phyloP scores from a whole-genome alignment of 345 rosid species.

The Ricinus communis region DNA sequence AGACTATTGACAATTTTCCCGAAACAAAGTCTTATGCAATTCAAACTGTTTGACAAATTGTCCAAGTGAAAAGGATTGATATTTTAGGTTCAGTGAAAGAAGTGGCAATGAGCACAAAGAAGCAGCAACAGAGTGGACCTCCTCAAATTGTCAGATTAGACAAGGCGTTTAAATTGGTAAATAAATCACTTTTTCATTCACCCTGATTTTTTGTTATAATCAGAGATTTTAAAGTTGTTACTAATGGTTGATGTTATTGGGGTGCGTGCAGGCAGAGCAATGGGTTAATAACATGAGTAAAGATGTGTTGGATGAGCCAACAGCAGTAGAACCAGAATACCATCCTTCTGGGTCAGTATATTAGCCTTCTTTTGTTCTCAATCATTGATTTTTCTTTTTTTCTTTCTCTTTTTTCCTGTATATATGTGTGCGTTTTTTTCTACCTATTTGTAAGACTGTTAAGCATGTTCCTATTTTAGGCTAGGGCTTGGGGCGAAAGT shows the following conservation, averaged over 20 bases:
- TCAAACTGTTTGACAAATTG: background rate
- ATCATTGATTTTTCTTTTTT: background rate
- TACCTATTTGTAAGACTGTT: background rate
- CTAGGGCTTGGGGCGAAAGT: constrained; percentile 71
- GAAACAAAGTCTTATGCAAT: background rate
- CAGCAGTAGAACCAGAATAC: constrained; percentile 35
- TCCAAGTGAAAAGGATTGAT: background rate
- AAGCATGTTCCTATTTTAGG: constrained; percentile 23
- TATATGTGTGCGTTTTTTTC: background rate
- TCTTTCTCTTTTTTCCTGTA: too few relatives aligned
- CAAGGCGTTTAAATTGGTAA: constrained; percentile 56
- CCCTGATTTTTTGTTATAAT: too few relatives aligned
- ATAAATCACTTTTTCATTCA: background rate
- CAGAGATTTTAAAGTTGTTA: too few relatives aligned
- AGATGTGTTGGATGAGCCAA: constrained; percentile 42
- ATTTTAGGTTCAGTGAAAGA: background rate
- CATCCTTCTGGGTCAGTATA: constrained; percentile 47
- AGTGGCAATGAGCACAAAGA: constrained; percentile 22
- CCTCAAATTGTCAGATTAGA: constrained; percentile 45
- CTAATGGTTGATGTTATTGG: constrained; percentile 6
- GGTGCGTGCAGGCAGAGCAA: constrained; percentile 56
- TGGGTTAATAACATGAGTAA: constrained; percentile 65
- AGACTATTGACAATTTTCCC: background rate
- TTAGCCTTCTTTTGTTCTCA: background rate
- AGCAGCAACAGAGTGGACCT: constrained; percentile 15